Percentiles rank a stretch among this genome's conserved stretches.
Conservation (phyloP, 129 eudicot species). For the Chrysanthemum seticuspe region DNA sequence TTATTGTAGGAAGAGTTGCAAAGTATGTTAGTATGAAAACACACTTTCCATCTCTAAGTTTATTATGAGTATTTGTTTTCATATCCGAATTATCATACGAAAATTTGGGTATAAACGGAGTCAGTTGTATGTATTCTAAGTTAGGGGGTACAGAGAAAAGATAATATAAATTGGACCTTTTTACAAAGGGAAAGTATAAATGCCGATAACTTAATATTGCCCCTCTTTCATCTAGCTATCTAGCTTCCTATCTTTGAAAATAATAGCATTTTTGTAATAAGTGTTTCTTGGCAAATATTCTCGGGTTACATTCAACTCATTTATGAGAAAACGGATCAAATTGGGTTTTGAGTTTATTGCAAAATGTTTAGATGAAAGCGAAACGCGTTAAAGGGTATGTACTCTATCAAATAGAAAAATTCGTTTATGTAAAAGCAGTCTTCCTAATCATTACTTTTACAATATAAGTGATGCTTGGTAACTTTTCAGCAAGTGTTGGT, state of each 20-base stretch:
- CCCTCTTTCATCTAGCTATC: background rate
- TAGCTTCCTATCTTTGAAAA: background rate
- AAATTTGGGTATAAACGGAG: constrained; percentile 16
- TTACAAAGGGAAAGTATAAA: constrained; percentile 2
- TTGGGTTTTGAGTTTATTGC: too few relatives aligned
- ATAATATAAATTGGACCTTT: constrained; percentile 6
- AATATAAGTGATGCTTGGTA: too few relatives aligned
- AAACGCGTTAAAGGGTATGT: background rate
- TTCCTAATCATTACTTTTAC: background rate
- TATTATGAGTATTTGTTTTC: constrained; percentile 9
- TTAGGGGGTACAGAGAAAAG: constrained; percentile 12
- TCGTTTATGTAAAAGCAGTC: constrained; percentile 30
- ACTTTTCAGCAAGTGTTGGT: background rate
- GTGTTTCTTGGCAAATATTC: too few relatives aligned
- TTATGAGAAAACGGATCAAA: too few relatives aligned
- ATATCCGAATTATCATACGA: constrained; percentile 11
- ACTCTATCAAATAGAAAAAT: too few relatives aligned
- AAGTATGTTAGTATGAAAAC: constrained; percentile 49
- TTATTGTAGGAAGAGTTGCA: constrained; percentile 83
- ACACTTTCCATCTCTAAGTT: constrained; percentile 20
- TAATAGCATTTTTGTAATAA: background rate
- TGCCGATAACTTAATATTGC: background rate
- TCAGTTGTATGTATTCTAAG: constrained; percentile 21
- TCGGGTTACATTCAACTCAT: too few relatives aligned
- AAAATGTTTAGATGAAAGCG: too few relatives aligned